These are phyloP conservation scores for Plectosphaerella cucumerina DNA, from an alignment of 2,329 filamentous ascomycete species.

Conservation along the genomic window DNA sequence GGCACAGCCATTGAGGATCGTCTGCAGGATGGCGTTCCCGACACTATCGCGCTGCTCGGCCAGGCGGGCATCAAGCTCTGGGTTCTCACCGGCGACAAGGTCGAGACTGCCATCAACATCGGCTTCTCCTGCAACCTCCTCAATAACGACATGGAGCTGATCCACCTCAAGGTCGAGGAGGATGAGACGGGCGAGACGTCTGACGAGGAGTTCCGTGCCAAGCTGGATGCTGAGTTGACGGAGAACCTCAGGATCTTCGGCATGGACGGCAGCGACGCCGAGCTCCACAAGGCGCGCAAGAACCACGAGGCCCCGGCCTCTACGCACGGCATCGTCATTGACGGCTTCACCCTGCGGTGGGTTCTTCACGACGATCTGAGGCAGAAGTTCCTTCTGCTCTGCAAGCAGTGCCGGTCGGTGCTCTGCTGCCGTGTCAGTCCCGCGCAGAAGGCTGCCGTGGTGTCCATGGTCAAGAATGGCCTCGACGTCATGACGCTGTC, in stretches of 20 bases:
- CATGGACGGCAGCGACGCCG: conserved; percentile 79
- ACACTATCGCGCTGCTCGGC: conserved; percentile 86
- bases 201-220: conserved; percentile 47
- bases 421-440: conserved; percentile 97
- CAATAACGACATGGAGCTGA: conserved; percentile 96
- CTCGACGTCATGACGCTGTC: conserved; percentile 95
- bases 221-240: conserved; percentile 69
- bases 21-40: conserved; percentile 92
- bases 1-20: conserved; percentile 97
- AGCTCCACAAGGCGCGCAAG: conserved; percentile 71
- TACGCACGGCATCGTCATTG: conserved; percentile 90
- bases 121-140: conserved; percentile 98
- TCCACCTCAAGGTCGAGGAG: conserved; percentile 82
- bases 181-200: conserved; percentile 50
- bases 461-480: conserved; percentile 90
- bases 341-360: conserved; percentile 88
- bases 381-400: conserved; percentile 90
- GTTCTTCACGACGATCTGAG: conserved; percentile 77
- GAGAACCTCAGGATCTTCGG: conserved; percentile 68
- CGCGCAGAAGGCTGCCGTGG: conserved; percentile 95
- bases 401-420: conserved; percentile 95
- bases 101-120: conserved; percentile 99
- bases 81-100: conserved; percentile 97
- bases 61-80: conserved; percentile 96
- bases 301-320: conserved; percentile 82